Evolutionary conservation across 2,329 filamentous ascomycete genomes (phyloP).

Genomic region (Aspergillus proliferans): DNA sequence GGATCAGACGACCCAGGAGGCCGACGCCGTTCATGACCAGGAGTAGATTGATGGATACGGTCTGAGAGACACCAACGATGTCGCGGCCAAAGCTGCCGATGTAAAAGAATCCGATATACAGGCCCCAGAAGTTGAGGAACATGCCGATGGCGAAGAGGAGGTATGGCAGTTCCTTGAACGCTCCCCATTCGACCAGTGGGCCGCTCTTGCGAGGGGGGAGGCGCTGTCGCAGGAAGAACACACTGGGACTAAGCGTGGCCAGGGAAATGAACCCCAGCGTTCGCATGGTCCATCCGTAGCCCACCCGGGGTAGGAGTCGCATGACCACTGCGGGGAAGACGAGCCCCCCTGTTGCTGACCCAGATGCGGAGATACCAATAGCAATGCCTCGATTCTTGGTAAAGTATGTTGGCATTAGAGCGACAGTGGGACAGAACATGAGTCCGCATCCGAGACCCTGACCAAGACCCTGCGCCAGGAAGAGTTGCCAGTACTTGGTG

Average conservation of each 20-base stretch:
- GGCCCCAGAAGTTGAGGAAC: conserved; percentile 45
- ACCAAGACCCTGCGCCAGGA: conserved; percentile 50
- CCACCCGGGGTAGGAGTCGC: conserved; percentile 53
- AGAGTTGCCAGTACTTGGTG: conserved; percentile 46
- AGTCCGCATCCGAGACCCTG: conserved; percentile 52
- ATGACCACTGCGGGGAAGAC: conserved; percentile 56
- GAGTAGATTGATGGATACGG: conserved; percentile 53
- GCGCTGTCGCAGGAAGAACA: conserved; percentile 45
- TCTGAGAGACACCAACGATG: conserved; percentile 36
- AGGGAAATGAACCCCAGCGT: conserved; percentile 57
- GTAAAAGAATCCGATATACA: conserved; percentile 52
- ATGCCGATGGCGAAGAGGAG: conserved; percentile 37
- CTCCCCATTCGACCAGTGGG: conserved; percentile 45
- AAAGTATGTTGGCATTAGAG: conserved; percentile 58
- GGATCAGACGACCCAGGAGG: conserved; percentile 51
- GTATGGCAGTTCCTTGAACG: conserved; percentile 48
- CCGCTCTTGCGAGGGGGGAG: conserved; percentile 46
- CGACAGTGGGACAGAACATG: conserved; percentile 49
- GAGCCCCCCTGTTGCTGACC: conserved; percentile 57
- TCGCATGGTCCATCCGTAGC: conserved; percentile 61
- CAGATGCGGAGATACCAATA: conserved; percentile 54
- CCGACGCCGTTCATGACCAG: conserved; percentile 61
- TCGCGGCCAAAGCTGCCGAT: conserved; percentile 37
- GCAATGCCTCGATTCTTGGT: conserved; percentile 53
- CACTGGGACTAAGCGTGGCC: conserved; percentile 34